Percentiles rank a stretch among this genome's conserved stretches.
Conservation (phyloP, 176 grass and related monocot genomes). For the Pontederia crassipes region DNA sequence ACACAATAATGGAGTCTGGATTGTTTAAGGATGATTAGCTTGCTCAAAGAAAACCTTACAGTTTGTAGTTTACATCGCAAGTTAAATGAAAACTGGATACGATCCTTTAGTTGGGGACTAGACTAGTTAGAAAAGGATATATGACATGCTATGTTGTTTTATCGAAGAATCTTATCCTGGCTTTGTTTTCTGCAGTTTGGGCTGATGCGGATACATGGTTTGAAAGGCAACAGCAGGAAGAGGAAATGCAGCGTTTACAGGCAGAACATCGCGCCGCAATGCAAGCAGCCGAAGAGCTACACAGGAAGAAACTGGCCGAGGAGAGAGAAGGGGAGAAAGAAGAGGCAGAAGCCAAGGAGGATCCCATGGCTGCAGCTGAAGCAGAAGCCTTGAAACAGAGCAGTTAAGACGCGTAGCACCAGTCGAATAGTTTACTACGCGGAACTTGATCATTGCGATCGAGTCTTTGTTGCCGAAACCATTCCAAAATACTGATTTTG, state of each 20-base stretch:
- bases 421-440: neutral
- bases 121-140: too few species aligned
- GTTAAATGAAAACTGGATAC: too few species aligned
- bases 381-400: constrained; percentile 43
- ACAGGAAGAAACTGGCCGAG: constrained; percentile 52
- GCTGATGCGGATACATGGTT: constrained; percentile 99
- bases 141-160: too few species aligned
- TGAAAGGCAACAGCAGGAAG: constrained; percentile 97
- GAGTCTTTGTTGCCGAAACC: neutral
- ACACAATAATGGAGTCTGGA: too few species aligned
- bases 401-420: neutral
- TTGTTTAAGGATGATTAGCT: too few species aligned
- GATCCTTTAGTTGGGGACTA: too few species aligned
- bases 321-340: constrained; percentile 93
- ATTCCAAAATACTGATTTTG: too few species aligned
- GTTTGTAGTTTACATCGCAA: too few species aligned
- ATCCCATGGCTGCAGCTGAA: constrained; percentile 73
- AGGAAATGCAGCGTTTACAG: constrained; percentile 81
- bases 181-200: constrained; percentile 48
- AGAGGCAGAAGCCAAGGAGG: constrained; percentile 32
- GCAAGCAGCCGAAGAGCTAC: constrained; percentile 79
- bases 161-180: too few species aligned
- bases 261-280: constrained; percentile 85
- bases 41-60: too few species aligned
- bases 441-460: neutral